Evolutionary conservation across 257 asterid species (phyloP).

Genomic region (Mitragyna speciosa): DNA sequence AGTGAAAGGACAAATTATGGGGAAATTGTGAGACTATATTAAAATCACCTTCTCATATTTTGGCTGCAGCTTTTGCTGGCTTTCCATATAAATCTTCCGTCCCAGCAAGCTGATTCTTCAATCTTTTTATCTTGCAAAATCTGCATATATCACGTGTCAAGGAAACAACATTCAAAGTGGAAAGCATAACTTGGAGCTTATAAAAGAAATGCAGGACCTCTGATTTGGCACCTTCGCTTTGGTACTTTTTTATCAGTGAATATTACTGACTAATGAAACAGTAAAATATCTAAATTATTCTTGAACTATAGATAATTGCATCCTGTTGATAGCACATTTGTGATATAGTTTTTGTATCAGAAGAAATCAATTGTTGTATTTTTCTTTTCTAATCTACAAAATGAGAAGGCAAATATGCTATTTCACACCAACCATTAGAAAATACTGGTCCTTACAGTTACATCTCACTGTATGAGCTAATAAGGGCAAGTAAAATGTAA

Average conservation of each 20-base stretch:
- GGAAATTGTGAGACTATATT: background rate
- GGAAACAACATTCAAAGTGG: background rate
- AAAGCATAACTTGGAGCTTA: background rate
- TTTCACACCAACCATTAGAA: too few relatives aligned
- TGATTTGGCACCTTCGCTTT: slow-evolving; percentile 74
- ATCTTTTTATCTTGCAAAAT: slow-evolving; percentile 62
- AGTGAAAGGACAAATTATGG: background rate
- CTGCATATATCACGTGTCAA: slow-evolving; percentile 26
- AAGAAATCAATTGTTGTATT: too few relatives aligned
- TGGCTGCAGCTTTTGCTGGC: slow-evolving; percentile 82
- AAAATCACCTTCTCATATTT: slow-evolving; percentile 73
- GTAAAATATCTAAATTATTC: too few relatives aligned
- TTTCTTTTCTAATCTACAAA: too few relatives aligned
- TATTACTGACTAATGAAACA: too few relatives aligned
- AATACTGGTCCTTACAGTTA: too few relatives aligned
- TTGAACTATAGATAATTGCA: too few relatives aligned
- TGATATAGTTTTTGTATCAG: too few relatives aligned
- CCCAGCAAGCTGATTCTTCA: slow-evolving; percentile 78
- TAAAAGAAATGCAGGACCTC: slow-evolving; percentile 40
- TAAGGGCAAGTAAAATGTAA: too few relatives aligned
- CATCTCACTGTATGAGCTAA: too few relatives aligned
- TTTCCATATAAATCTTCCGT: slow-evolving; percentile 70
- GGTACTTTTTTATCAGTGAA: slow-evolving; percentile 49
- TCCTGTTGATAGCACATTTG: too few relatives aligned
- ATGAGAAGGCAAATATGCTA: too few relatives aligned